A percentile compares a stretch with the other conserved stretches of the same genome.
Evolutionary conservation across 192 early-diverging fungal species (phyloP).

Genomic region (Coemansia sp.): DNA sequence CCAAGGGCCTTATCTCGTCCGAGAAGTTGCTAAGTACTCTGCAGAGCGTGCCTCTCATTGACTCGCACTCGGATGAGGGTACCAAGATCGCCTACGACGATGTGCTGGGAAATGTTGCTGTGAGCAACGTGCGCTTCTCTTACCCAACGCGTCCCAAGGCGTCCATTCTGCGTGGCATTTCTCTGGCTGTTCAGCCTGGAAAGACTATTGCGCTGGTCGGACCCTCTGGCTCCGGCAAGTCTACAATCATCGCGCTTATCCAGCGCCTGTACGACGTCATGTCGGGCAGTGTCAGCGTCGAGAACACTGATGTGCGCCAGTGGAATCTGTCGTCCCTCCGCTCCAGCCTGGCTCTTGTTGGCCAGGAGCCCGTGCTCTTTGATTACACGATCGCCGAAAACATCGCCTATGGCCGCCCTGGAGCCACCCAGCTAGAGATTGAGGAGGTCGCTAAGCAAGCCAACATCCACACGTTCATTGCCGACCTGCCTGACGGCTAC

Average conservation of each 20-base stretch:
- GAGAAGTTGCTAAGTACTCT: slow-evolving; percentile 68
- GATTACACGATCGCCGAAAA: slow-evolving; percentile 86
- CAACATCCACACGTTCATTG: slow-evolving; percentile 64
- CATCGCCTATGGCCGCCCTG: slow-evolving; percentile 70
- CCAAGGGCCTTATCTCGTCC: slow-evolving; percentile 79
- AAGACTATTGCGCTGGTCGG: slow-evolving; percentile 86
- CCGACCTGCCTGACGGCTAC: slow-evolving; percentile 58
- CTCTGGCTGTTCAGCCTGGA: slow-evolving; percentile 55
- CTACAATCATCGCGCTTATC: slow-evolving; percentile 60
- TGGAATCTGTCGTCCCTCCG: slow-evolving; percentile 72
- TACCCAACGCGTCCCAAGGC: slow-evolving; percentile 66
- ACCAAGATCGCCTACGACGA: slow-evolving; percentile 31
- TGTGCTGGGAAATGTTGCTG: slow-evolving; percentile 22
- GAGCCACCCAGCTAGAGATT: slow-evolving; percentile 58
- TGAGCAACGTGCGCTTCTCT: slow-evolving; percentile 51
- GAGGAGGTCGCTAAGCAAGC: slow-evolving; percentile 57
- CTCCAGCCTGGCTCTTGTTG: slow-evolving; percentile 77
- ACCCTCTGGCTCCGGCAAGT: slow-evolving; percentile 83
- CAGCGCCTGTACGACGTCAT: slow-evolving; percentile 80
- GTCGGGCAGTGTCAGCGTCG: slow-evolving; percentile 61
- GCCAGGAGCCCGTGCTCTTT: slow-evolving; percentile 91
- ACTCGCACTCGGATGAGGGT: slow-evolving; percentile 41
- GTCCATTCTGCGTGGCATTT: slow-evolving; percentile 61
- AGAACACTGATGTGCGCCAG: slow-evolving; percentile 58
- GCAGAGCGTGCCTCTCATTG: slow-evolving; percentile 68